Base-by-base conservation (phyloP, 371 early-diverging fungal genomes). In the Mortierella sp. region DNA sequence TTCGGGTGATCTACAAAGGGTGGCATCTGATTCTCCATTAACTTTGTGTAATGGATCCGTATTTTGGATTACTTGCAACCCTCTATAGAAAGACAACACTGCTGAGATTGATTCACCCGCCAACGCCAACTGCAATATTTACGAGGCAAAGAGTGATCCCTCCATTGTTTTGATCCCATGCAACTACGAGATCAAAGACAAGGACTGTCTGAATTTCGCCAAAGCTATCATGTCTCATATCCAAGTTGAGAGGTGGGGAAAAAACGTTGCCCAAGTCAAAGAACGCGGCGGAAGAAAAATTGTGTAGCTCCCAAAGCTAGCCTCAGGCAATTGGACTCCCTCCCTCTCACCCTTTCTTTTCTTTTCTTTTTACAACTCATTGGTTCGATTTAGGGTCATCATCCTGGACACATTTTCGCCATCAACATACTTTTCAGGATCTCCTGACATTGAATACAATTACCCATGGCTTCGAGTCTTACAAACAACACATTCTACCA, bases 381-480 rank as follows among this genome's bases (percentile, higher is more conserved):
- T 37, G 9, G 3, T 37, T 37, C 3, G 19, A n/a, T n/a, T n/a
- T 70, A 68, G 80, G 53, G 66, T 79, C 43, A 55, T 79, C 45
- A 70, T 79, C 51, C 57, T 79, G 52, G 74, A 73, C 46, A 79
- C 80, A 21, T 44, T 73, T 15, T 79, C 80, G 19, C 80, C 80
- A 7, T 64, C 74, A 25, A 66, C 69, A 28, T 79, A 79, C 51
- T 25, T 72, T 7, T 70, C 80, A 46, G 73, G 70, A 63, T 62
- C 69, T 3, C 67, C 73, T 1, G 74, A 79, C 43, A 70, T 61
- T 18, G 80, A 79, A 0, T 79, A 67, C 64, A 64, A 30, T 44
- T 79, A 68, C 44, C 80, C 80, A 18, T 79, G 80, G 80, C 66
- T 79, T 37, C 30, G 80, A 58, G 58, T 79, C 1, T 52, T 79